Evolutionary conservation across 2,329 filamentous ascomycete species (phyloP), one percentile per base, ranked within the genome.

Genomic region (Diaporthe caulivora): DNA sequence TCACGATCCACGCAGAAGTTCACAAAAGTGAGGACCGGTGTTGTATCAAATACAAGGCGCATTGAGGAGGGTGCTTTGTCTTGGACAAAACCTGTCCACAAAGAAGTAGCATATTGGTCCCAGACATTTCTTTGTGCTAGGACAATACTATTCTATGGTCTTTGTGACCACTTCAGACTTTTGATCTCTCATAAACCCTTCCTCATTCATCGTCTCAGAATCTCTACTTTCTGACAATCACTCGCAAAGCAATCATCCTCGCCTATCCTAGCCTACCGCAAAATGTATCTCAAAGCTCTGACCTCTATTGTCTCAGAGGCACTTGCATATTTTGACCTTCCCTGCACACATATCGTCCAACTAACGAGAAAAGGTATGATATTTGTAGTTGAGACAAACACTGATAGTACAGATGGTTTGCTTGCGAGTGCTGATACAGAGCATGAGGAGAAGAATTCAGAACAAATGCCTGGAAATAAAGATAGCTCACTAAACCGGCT

Each of bases 221-320:
- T 53, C 31, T 40, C 17, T 2, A 17, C 10, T 17, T 18, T 21
- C 9, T 13, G 34, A 40, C 29, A 10, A 24, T 24, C 7, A 24
- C 4, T 53, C 8, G n/a, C 8, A 29, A 40, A 40, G 18, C 21
- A 37, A 3, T 18, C 47, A 24, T 26, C 44, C 13, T 53, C 31
- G 15, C 13, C n/a, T 26, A 8, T 9, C 18, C 7, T 8, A 40
- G 11, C 37, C 37, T 8, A 9, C 6, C 37, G 37, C 37, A 58
- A 37, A 34, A 70, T 70, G 67, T 49, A 40, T 57, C 53, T 70
- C 13, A 29, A 44, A 58, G 21, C 40, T 49, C 42, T 70, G n/a
- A 24, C 29, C 47, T 49, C 47, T 26, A 2, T 67, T 29, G 9
- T 53, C 44, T 51, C 47, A 0, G 29, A 53, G 31, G 31, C 62